phyloP scores from a whole-genome alignment of 768 basidiomycete species.

The Rhodotorula paludigena region DNA sequence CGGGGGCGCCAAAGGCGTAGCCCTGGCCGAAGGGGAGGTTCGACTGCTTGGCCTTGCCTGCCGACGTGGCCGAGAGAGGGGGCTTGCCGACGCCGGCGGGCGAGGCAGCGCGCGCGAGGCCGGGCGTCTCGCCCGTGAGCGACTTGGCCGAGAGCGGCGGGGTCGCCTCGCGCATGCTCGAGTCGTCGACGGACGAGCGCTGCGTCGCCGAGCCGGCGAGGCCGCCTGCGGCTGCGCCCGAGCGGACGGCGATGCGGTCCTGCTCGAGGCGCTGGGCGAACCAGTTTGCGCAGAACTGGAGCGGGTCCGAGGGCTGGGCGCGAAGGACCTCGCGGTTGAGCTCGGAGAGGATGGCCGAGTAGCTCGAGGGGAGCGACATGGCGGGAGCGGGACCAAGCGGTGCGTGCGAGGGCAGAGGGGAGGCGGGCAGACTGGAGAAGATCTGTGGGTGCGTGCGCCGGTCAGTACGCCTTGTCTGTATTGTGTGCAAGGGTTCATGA shows the following conservation, averaged over 20 bases:
- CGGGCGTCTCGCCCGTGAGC: constrained; percentile 7
- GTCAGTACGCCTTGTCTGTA: no score
- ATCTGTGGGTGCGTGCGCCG: background rate
- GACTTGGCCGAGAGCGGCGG: constrained; percentile 13
- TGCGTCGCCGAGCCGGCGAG: background rate
- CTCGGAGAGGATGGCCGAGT: constrained; percentile 74
- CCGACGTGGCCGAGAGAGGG: background rate
- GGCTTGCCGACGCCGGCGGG: constrained; percentile 7
- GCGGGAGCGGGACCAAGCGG: background rate
- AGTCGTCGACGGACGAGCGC: constrained; percentile 9
- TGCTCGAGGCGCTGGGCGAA: constrained; percentile 83
- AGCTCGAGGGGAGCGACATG: constrained; percentile 58
- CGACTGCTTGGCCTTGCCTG: constrained; percentile 24
- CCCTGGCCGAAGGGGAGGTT: constrained; percentile 37
- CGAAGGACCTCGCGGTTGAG: constrained; percentile 78
- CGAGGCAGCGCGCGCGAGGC: background rate
- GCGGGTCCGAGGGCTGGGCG: constrained; percentile 79
- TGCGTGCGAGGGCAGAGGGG: background rate
- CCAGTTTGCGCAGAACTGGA: constrained; percentile 80
- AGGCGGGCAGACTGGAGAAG: background rate
- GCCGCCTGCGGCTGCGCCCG: constrained; percentile 55
- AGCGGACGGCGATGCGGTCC: constrained; percentile 72
- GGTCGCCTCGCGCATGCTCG: constrained; percentile 16
- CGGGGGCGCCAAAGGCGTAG: constrained; percentile 36
- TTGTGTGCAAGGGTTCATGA: no score